Evolutionary conservation across 129 eudicot species (phyloP).

Genomic region (Arctium minus): DNA sequence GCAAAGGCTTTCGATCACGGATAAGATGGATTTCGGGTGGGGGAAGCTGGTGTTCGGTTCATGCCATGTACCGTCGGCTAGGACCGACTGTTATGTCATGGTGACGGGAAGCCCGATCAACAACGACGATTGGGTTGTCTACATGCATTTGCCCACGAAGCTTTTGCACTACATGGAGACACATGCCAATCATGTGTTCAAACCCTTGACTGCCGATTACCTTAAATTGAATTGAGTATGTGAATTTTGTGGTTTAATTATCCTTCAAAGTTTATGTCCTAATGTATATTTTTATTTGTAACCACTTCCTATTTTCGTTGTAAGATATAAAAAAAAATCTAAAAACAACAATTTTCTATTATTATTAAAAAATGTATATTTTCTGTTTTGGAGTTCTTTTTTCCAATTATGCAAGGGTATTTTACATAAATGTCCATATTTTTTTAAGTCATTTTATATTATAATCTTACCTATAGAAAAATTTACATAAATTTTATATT

Average conservation of each 20-base stretch:
- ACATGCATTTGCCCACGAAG: constrained; percentile 40
- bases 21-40: constrained; percentile 62
- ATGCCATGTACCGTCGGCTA: constrained; percentile 50
- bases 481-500: too few species aligned
- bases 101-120: constrained; percentile 54
- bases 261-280: not conserved
- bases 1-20: constrained; percentile 38
- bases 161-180: constrained; percentile 46
- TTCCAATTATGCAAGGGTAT: too few species aligned
- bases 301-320: not conserved
- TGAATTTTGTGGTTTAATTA: not conserved
- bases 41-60: constrained; percentile 54
- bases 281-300: not conserved
- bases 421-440: too few species aligned
- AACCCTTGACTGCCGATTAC: constrained; percentile 36
- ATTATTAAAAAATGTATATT: too few species aligned
- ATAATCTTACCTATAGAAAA: too few species aligned
- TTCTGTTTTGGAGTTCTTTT: too few species aligned
- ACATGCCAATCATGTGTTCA: constrained; percentile 29
- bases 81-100: constrained; percentile 51
- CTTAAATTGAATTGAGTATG: not conserved
- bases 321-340: too few species aligned
- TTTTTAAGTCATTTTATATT: too few species aligned
- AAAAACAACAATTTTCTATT: too few species aligned
- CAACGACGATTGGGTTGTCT: constrained; percentile 62